These are phyloP conservation scores for Sclerotinia trifoliorum DNA, from an alignment of 2,329 filamentous ascomycete species.

Conservation along the genomic window DNA sequence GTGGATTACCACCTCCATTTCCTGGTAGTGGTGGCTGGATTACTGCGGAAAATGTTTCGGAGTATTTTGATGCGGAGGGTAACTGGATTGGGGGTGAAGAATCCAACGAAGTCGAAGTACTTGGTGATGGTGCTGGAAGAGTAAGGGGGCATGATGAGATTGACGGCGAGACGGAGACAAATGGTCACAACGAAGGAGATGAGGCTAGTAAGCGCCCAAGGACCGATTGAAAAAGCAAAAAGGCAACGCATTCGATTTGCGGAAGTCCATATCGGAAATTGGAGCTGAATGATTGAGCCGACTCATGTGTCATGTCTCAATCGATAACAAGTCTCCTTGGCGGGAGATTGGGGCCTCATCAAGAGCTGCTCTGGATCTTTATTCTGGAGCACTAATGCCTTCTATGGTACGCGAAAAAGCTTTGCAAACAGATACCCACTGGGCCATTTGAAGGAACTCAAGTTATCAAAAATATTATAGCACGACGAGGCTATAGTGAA, in stretches of 20 bases:
- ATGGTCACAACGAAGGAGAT: conserved; percentile 46
- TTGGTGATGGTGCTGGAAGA: conserved; percentile 64
- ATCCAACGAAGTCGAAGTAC: conserved; percentile 42
- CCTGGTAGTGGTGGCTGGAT: conserved; percentile 81
- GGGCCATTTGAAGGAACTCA: neutral
- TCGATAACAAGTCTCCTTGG: neutral
- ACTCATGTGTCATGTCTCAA: neutral
- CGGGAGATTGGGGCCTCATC: neutral
- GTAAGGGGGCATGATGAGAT: conserved; percentile 54
- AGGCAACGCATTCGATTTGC: neutral
- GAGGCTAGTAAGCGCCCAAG: conserved; percentile 16
- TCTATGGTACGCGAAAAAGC: neutral
- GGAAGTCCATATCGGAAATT: neutral
- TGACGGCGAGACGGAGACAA: conserved; percentile 42
- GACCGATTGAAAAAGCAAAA: neutral
- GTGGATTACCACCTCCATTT: conserved; percentile 62
- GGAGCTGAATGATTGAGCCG: neutral
- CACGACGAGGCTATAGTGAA: neutral
- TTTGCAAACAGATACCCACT: neutral
- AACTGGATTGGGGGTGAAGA: conserved; percentile 63
- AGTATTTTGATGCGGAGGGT: conserved; percentile 78
- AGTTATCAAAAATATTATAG: neutral
- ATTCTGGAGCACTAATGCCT: neutral
- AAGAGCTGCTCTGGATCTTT: neutral
- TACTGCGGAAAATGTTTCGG: conserved; percentile 84